Conservation (phyloP, 805 yeast genomes). For the Lipomyces starkeyi region DNA sequence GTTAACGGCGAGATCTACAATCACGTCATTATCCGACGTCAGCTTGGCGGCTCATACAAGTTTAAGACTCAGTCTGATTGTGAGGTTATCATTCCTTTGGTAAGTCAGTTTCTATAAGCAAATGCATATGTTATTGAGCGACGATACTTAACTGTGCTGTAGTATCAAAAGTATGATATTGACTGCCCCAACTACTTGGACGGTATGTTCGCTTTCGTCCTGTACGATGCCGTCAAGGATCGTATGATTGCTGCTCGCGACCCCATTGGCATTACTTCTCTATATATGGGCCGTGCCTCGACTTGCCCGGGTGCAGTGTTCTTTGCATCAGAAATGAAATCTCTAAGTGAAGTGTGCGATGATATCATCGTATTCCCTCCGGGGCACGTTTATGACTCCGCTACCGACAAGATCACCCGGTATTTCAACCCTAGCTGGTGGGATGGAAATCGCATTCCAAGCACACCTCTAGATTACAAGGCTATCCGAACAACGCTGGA, state of each 20-base stretch:
- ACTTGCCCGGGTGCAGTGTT: conserved; percentile 73
- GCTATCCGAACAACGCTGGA: conserved; percentile 81
- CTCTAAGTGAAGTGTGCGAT: conserved; percentile 94
- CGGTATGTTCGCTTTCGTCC: conserved; percentile 97
- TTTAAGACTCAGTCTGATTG: conserved; percentile 92
- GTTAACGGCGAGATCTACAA: conserved; percentile 99
- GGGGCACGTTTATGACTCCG: conserved; percentile 94
- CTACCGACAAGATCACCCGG: conserved; percentile 81
- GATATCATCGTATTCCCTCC: conserved; percentile 94
- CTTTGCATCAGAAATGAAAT: conserved; percentile 94
- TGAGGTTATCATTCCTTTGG: conserved; percentile 93
- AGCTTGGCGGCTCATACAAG: conserved; percentile 66
- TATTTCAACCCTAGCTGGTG: conserved; percentile 96
- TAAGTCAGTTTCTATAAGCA: conserved; percentile 1
- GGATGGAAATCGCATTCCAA: conserved; percentile 78
- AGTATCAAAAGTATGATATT: conserved; percentile 76
- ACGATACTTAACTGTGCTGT: not conserved
- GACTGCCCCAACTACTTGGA: conserved; percentile 93
- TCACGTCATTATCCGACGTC: conserved; percentile 86
- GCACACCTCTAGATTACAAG: conserved; percentile 73
- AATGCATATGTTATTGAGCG: not conserved
- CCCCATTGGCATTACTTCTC: conserved; percentile 95
- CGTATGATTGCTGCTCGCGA: conserved; percentile 97
- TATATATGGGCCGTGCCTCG: conserved; percentile 88
- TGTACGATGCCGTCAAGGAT: conserved; percentile 83